Percentiles rank a stretch among this genome's conserved stretches.
phyloP scores from a whole-genome alignment of 78 protist species.

The Monocercomonoides exilis region DNA sequence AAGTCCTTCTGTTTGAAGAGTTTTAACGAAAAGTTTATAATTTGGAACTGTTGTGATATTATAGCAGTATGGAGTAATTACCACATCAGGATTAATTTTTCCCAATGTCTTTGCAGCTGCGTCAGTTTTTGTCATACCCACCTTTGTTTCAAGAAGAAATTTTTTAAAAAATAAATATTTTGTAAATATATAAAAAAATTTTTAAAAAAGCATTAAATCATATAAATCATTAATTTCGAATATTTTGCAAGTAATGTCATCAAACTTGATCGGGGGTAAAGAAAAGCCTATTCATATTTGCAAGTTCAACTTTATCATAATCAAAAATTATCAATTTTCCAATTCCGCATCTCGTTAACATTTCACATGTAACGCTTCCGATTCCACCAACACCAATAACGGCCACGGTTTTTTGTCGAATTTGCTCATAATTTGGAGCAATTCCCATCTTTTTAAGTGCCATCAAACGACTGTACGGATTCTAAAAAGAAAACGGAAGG shows the following conservation, averaged over 20 bases:
- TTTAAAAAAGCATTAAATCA: not conserved
- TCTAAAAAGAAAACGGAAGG: too few relatives aligned
- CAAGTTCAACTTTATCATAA: slow-evolving; percentile 91
- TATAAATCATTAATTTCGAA: not conserved
- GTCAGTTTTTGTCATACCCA: slow-evolving; percentile 60
- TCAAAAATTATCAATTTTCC: slow-evolving; percentile 90
- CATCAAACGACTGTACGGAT: slow-evolving; percentile 56
- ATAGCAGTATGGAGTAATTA: slow-evolving; percentile 49
- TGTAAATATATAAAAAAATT: too few relatives aligned
- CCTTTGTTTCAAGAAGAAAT: too few relatives aligned
- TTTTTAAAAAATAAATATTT: too few relatives aligned
- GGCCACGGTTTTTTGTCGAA: slow-evolving; percentile 58
- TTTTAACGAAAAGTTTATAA: slow-evolving; percentile 52
- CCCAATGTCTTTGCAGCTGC: slow-evolving; percentile 70
- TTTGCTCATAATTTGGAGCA: slow-evolving; percentile 76
- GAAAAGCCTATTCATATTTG: slow-evolving; percentile 92
- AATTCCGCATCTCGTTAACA: slow-evolving; percentile 93
- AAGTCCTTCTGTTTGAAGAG: slow-evolving; percentile 51
- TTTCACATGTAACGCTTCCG: slow-evolving; percentile 87
- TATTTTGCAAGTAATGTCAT: not conserved
- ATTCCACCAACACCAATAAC: slow-evolving; percentile 90
- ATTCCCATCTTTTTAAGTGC: slow-evolving; percentile 92
- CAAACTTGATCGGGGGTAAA: slow-evolving; percentile 76
- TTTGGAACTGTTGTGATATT: slow-evolving; percentile 78
- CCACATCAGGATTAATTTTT: slow-evolving; percentile 86